Base-by-base conservation (phyloP, 2,329 filamentous ascomycete genomes). In the Exophiala alcalophila region DNA sequence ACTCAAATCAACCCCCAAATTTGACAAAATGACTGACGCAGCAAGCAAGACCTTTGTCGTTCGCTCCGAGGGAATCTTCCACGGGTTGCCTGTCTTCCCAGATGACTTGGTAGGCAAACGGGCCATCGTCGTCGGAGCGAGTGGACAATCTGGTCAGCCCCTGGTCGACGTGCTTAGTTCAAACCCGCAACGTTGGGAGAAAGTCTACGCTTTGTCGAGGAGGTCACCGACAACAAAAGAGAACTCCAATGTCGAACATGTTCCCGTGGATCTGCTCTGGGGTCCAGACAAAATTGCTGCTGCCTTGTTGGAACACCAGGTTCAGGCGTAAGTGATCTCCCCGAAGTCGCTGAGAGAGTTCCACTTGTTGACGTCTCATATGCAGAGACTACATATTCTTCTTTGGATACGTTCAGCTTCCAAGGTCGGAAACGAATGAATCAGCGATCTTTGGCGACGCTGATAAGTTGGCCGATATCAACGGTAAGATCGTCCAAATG, bases 181-280 rank as follows among this genome's bases (percentile, higher is more conserved):
- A n/a, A 39, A 18, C n/a, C 40, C 55, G 29, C 43, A 68, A 28
- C 63, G 73, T 43, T 77, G 73, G 73, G 62, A 57, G 6, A 76
- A 74, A 47, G 69, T 77, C 32, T 75, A 73, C 55, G 67, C 68
- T 29, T 55, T 75, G 2, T 72, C 67, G 2, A 56, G 72, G 9
- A 61, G 71, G 3, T 67, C 71, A 7, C 72, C 72, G 7, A 25
- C 26, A 1, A 38, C 41, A 31, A 18, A 25, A 10, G 41, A 33
- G 34, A 32, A 26, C n/a, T n/a, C n/a, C 15, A 44, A 20, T 27
- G 33, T 44, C 41, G 41, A 44, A 26, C 34, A 38, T 26, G 23
- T 44, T 5, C 12, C 34, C 6, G 41, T 44, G 16, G 41, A 44
- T 33, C 16, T 44, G n/a, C 34, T 44, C 5, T 38, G 34, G 33